phyloP scores from a whole-genome alignment of 225 moss, liverwort and hornwort genomes.

The Neckera pumila region DNA sequence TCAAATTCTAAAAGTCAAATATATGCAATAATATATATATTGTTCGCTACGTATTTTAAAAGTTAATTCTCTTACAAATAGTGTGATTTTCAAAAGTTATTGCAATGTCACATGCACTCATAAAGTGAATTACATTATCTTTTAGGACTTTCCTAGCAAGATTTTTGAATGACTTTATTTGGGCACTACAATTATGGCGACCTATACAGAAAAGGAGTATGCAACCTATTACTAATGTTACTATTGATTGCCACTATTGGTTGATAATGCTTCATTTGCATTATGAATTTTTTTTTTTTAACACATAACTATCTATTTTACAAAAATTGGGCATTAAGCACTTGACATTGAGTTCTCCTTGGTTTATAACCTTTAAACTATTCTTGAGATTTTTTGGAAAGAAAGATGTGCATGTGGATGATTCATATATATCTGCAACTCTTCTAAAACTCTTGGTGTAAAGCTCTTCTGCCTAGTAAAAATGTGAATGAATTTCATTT shows the following conservation, averaged over 20 bases:
- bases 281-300: not conserved
- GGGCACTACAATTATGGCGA: not conserved
- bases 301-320: not conserved
- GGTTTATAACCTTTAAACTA: not conserved
- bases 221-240: not conserved
- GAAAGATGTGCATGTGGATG: not conserved
- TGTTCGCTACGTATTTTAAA: not conserved
- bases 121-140: not conserved
- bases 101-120: accelerated
- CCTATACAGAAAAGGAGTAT: accelerated
- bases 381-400: not conserved
- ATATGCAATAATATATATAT: accelerated
- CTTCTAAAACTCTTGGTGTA: not conserved
- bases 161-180: not conserved
- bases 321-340: not conserved
- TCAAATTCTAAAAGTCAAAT: no score
- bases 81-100: not conserved
- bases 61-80: not conserved
- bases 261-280: not conserved
- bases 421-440: not conserved
- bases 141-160: not conserved
- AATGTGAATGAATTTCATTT: not conserved
- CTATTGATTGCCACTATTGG: not conserved
- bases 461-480: not conserved
- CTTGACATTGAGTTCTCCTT: accelerated